These are phyloP conservation scores for Stentor coeruleus DNA, from an alignment of 73 alveolate species.

Conservation along the genomic window DNA sequence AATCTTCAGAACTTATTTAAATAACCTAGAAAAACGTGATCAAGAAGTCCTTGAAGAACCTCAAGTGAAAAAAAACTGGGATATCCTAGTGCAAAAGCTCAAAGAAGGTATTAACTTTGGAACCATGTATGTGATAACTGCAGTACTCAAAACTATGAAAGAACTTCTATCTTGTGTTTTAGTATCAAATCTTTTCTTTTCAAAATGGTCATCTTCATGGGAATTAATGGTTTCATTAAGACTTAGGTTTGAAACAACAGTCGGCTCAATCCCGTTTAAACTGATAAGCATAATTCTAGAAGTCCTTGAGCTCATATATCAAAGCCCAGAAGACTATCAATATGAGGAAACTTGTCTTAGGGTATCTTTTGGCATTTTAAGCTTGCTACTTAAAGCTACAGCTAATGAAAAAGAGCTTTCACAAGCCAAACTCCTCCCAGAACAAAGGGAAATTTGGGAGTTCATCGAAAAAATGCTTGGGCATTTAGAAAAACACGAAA, in stretches of 20 bases:
- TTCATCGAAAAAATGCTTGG: constrained; percentile 9
- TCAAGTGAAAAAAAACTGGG: constrained; percentile 14
- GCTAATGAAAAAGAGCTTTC: not conserved
- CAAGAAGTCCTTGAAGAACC: constrained; percentile 10
- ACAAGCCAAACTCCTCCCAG: constrained; percentile 2
- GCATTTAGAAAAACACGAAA: constrained; percentile 17
- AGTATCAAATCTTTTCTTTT: not conserved
- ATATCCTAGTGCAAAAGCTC: not conserved
- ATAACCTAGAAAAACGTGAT: constrained; percentile 22
- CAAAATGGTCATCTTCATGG: constrained; percentile 1
- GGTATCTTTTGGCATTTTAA: not conserved
- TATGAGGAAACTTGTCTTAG: not conserved
- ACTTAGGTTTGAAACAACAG: constrained; percentile 2
- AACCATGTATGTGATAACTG: constrained; percentile 7
- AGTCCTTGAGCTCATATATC: not conserved
- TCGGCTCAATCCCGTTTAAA: not conserved
- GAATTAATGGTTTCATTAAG: not conserved
- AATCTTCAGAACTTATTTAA: not conserved
- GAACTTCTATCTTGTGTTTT: constrained; percentile 11
- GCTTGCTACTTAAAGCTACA: not conserved
- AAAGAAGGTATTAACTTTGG: constrained; percentile 21
- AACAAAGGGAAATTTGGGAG: constrained; percentile 8
- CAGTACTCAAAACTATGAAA: constrained; percentile 6
- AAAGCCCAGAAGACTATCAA: not conserved
- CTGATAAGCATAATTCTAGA: constrained; percentile 11